Base-by-base conservation (phyloP, 2,329 filamentous ascomycete genomes). In the Epicoccum sorghinum region DNA sequence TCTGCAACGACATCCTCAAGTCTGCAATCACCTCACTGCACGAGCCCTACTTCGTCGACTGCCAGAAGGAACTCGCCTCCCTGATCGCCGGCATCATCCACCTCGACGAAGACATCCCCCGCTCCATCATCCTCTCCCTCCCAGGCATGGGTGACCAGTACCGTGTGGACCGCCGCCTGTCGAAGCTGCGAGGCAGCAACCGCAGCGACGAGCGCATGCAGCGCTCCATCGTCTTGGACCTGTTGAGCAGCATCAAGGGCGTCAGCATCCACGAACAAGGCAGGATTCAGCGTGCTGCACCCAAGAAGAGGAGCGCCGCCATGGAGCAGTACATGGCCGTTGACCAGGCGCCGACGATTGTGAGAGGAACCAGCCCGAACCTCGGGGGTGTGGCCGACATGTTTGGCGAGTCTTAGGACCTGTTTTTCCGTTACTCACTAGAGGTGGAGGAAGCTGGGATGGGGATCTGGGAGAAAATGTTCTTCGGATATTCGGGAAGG, bases 31-130 rank as follows among this genome's bases (percentile, higher is more conserved):
- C 88, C 1, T 96, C 90, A 2, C 86, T 99, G 45, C 90, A 98
- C 75, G 95, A 99, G 63, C 88, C 91, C 0, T 97, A 98, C 75
- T 99, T 98, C 75, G 93, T 97, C 30, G 95, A 99, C 64, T 85
- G 96, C 58, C 95, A 99, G 68, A 93, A 93, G 71, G 93, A 99
- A 46, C 82, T 99, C 22, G 93, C 92, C 0, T 85, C 87, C 22
- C 81, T 98, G 33, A 96, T 99, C 58, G 93, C 93, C 0, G 85
- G 88, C 4, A 95, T 98, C 57, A 82, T 96, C 65, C 83, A 89
- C 7, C 84, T 89, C 57, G 96, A 96, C 71, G 85, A 86, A 7
- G 69, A 80, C 6, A 95, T 89, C 0, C 91, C 93, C 0, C 82
- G 87, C 18, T 79, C 86, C 4, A 84, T 98, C 35, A 82, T 99